Evolutionary conservation across 129 eudicot genomes (phyloP).

Genomic region (Saposhnikovia divaricata): DNA sequence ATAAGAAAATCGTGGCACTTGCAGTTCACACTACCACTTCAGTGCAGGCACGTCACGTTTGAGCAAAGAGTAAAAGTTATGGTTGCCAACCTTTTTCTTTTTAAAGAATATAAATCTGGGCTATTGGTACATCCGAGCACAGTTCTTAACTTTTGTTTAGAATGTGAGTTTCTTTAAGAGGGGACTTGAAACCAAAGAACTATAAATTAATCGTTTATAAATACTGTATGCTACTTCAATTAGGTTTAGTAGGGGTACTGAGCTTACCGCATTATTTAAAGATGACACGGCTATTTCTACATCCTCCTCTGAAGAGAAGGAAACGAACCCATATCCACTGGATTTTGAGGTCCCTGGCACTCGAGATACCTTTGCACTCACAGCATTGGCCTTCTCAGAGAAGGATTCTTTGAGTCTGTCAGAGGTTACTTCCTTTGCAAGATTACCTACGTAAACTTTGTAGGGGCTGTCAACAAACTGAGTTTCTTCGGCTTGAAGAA

Average conservation of each 20-base stretch:
- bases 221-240: background rate
- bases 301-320: slow-evolving; percentile 81
- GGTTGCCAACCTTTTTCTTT: background rate
- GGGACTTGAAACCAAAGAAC: background rate
- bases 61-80: background rate
- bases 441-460: slow-evolving; percentile 90
- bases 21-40: background rate
- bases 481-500: slow-evolving; percentile 68
- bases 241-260: background rate
- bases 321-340: slow-evolving; percentile 77
- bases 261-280: slow-evolving; percentile 62
- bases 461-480: slow-evolving; percentile 81
- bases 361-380: slow-evolving; percentile 82
- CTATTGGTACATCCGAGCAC: background rate
- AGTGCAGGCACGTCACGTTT: background rate
- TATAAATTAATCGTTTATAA: background rate
- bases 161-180: background rate
- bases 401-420: slow-evolving; percentile 62
- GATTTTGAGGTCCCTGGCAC: slow-evolving; percentile 90
- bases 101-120: background rate
- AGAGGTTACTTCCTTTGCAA: slow-evolving; percentile 78
- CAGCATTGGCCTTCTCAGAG: slow-evolving; percentile 69
- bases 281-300: slow-evolving; percentile 74
- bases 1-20: background rate
- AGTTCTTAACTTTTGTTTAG: background rate